Conservation (phyloP, 495 filamentous ascomycete species). For the Talaromyces ruber region DNA sequence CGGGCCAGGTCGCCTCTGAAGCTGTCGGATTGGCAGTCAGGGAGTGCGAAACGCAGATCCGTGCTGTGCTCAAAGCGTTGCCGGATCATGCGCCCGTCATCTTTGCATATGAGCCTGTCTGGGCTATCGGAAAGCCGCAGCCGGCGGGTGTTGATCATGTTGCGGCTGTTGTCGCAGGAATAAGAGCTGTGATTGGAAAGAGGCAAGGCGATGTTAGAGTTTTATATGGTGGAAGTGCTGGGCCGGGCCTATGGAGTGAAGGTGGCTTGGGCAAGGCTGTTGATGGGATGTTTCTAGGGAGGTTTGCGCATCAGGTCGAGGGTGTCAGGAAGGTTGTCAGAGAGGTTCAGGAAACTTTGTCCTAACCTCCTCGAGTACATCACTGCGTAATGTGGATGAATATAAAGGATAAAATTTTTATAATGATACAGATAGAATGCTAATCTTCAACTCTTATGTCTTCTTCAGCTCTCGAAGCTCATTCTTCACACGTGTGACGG, state of each 20-base stretch:
- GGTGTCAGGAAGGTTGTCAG: slow-evolving; percentile 57
- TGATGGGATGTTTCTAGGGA: slow-evolving; percentile 74
- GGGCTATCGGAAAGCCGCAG: slow-evolving; percentile 70
- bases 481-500: slow-evolving; percentile 74
- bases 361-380: slow-evolving; percentile 1
- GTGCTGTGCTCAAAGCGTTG: slow-evolving; percentile 49
- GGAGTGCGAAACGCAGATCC: slow-evolving; percentile 59
- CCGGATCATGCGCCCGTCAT: slow-evolving; percentile 57
- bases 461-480: slow-evolving; percentile 63
- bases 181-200: slow-evolving; percentile 38
- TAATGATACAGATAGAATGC: slow-evolving; percentile 1
- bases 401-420: neutral
- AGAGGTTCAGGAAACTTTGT: slow-evolving; percentile 50
- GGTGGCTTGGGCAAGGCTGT: slow-evolving; percentile 53
- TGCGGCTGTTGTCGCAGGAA: slow-evolving; percentile 52
- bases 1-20: slow-evolving; percentile 38
- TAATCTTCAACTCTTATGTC: slow-evolving; percentile 4
- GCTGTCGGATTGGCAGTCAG: slow-evolving; percentile 48
- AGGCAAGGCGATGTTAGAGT: slow-evolving; percentile 50
- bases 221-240: slow-evolving; percentile 74
- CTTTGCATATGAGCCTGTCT: slow-evolving; percentile 82
- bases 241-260: slow-evolving; percentile 60
- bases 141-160: slow-evolving; percentile 72
- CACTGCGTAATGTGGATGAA: neutral
- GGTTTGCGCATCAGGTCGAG: slow-evolving; percentile 69